Percentiles rank a stretch among this genome's conserved stretches.
These are phyloP conservation scores for Geotrichum candidum DNA, from an alignment of 1,139 yeast species.

Conservation along the genomic window DNA sequence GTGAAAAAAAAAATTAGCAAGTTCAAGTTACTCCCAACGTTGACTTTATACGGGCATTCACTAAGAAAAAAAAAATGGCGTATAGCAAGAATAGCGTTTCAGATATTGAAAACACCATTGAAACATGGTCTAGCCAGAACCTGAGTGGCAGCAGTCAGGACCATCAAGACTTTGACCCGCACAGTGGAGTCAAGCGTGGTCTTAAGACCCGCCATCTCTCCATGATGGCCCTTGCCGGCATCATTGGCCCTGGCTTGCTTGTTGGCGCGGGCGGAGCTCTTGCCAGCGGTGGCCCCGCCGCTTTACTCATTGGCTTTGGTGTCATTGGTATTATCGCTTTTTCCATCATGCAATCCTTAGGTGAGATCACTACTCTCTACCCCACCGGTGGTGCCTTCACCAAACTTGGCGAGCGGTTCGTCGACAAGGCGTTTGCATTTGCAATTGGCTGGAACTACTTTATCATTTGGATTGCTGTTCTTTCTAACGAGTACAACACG, in stretches of 20 bases:
- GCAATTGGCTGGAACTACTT: conserved; percentile 60
- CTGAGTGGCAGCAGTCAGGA: background rate
- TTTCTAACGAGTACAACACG: conserved; percentile 55
- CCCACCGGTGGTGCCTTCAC: conserved; percentile 62
- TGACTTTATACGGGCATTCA: background rate
- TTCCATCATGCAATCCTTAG: conserved; percentile 53
- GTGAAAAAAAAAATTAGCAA: background rate
- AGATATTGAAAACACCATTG: background rate
- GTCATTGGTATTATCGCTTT: conserved; percentile 55
- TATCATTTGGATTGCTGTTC: conserved; percentile 55
- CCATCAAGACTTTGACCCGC: conserved; percentile 27
- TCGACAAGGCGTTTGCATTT: conserved; percentile 54
- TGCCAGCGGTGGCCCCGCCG: conserved; percentile 57
- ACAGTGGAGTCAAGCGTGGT: conserved; percentile 43
- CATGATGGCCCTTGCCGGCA: conserved; percentile 62
- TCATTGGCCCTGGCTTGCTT: conserved; percentile 63
- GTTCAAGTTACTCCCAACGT: too few relatives aligned
- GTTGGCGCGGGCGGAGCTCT: conserved; percentile 58
- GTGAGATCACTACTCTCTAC: conserved; percentile 58
- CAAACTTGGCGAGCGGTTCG: conserved; percentile 51
- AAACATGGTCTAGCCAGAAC: conserved; percentile 2
- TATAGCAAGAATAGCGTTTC: background rate
- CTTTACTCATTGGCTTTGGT: conserved; percentile 51
- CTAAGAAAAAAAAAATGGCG: background rate
- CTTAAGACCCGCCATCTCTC: conserved; percentile 46